Percentiles rank a stretch among this genome's conserved stretches.
Evolutionary conservation across 176 grass and related monocot species (phyloP).

Genomic region (Typha latifolia): DNA sequence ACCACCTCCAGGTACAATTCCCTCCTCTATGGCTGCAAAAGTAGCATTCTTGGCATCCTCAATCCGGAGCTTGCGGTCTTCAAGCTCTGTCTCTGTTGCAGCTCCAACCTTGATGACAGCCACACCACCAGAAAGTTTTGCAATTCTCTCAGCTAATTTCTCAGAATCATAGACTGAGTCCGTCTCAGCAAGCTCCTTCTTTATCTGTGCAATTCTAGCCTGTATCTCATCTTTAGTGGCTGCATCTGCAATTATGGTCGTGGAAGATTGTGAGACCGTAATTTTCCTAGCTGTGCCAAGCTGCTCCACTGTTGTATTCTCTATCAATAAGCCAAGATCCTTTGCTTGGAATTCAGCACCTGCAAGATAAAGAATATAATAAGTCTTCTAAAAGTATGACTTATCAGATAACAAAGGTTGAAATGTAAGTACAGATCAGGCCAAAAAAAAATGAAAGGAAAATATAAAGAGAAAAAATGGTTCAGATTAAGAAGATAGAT

Average conservation of each 20-base stretch:
- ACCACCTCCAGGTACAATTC: constrained; percentile 87
- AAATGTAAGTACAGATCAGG: too few relatives aligned
- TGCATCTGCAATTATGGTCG: constrained; percentile 82
- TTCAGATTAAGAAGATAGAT: too few relatives aligned
- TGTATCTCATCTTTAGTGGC: constrained; percentile 83
- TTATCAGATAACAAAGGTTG: too few relatives aligned
- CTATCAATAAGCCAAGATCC: constrained; percentile 67
- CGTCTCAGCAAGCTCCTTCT: constrained; percentile 80
- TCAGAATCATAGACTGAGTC: constrained; percentile 77
- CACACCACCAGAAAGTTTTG: constrained; percentile 85
- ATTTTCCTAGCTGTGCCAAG: constrained; percentile 71
- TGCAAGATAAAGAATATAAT: constrained; percentile 4
- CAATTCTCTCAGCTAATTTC: constrained; percentile 91
- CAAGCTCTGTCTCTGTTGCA: constrained; percentile 77
- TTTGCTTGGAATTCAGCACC: constrained; percentile 94
- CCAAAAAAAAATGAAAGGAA: too few relatives aligned
- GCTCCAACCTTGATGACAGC: constrained; percentile 93
- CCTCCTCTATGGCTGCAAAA: constrained; percentile 90
- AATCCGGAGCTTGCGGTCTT: constrained; percentile 83
- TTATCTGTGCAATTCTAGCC: constrained; percentile 70
- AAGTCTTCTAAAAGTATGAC: too few relatives aligned
- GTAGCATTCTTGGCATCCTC: constrained; percentile 96
- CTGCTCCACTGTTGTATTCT: constrained; percentile 71
- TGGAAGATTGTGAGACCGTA: constrained; percentile 50
- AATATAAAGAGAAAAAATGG: too few relatives aligned